Percentiles rank a stretch among this genome's conserved stretches.
Conservation (phyloP, 148 eudicot species). For the Hydrangea macrophylla region DNA sequence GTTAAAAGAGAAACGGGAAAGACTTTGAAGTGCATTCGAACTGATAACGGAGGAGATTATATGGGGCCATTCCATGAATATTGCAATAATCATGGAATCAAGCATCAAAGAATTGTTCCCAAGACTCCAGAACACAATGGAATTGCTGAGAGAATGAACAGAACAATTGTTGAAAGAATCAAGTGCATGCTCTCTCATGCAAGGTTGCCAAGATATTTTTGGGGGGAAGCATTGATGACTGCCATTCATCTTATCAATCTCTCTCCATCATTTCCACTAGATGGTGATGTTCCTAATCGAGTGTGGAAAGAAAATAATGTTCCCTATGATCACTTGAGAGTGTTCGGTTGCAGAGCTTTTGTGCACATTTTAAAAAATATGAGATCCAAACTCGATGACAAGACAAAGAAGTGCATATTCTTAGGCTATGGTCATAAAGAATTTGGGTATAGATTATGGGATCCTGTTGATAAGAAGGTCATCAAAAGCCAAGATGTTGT, state of each 20-base stretch:
- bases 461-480: too few relatives aligned
- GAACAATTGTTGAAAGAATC: neutral
- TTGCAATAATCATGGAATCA: too few relatives aligned
- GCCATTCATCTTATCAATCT: neutral
- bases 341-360: neutral
- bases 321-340: too few relatives aligned
- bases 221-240: slow-evolving; percentile 2
- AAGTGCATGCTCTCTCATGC: neutral
- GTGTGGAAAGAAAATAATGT: neutral
- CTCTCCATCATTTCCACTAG: neutral
- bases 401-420: neutral
- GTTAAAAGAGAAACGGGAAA: too few relatives aligned
- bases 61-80: too few relatives aligned
- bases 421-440: neutral
- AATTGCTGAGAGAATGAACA: too few relatives aligned
- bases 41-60: too few relatives aligned
- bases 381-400: neutral
- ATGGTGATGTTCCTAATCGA: neutral
- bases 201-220: slow-evolving; percentile 5
- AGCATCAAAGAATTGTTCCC: neutral
- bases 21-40: too few relatives aligned
- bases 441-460: too few relatives aligned
- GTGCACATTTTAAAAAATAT: neutral
- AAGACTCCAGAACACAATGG: slow-evolving; percentile 4
- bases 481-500: too few relatives aligned